Percentiles rank a stretch among this genome's conserved stretches.
phyloP scores from a whole-genome alignment of 1,284 basidiomycete genomes.

The Pseudozyma sp. region DNA sequence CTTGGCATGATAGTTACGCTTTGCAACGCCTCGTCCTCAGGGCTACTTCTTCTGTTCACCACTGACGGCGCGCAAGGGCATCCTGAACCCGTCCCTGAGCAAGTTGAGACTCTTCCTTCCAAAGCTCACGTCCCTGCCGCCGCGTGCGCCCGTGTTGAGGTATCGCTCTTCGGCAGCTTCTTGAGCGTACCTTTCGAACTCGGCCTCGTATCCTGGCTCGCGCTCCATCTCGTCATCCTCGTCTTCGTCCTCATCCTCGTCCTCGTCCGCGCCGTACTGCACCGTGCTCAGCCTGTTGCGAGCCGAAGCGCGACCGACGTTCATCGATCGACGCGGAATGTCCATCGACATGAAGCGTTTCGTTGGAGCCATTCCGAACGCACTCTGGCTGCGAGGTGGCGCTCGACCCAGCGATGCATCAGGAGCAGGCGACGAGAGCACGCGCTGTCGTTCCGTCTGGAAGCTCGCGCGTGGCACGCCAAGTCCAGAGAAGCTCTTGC shows the following conservation, averaged over 20 bases:
- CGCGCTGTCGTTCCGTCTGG: constrained; percentile 40
- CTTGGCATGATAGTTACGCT: background rate
- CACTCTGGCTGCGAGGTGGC: constrained; percentile 53
- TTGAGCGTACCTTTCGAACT: constrained; percentile 44
- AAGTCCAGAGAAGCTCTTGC: constrained; percentile 40
- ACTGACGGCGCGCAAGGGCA: constrained; percentile 21
- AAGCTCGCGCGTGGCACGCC: constrained; percentile 34
- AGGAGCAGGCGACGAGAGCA: constrained; percentile 34
- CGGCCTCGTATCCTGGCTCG: constrained; percentile 45
- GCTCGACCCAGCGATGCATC: constrained; percentile 1
- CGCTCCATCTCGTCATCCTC: constrained; percentile 48
- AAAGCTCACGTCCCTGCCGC: constrained; percentile 34
- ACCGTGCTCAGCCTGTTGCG: constrained; percentile 24
- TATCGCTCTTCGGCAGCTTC: constrained; percentile 28
- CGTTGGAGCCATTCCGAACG: constrained; percentile 47
- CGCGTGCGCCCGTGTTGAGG: constrained; percentile 1
- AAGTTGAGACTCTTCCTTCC: constrained; percentile 48
- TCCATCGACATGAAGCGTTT: constrained; percentile 48
- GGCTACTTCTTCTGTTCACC: constrained; percentile 12
- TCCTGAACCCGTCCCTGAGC: constrained; percentile 37
- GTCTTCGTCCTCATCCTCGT: constrained; percentile 26
- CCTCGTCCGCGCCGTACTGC: constrained; percentile 20
- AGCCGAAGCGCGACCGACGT: constrained; percentile 16
- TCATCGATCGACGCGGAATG: constrained; percentile 33
- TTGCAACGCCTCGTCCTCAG: background rate